phyloP scores from a whole-genome alignment of 352 stramenopile species.

The Phytophthora niederhauseri region DNA sequence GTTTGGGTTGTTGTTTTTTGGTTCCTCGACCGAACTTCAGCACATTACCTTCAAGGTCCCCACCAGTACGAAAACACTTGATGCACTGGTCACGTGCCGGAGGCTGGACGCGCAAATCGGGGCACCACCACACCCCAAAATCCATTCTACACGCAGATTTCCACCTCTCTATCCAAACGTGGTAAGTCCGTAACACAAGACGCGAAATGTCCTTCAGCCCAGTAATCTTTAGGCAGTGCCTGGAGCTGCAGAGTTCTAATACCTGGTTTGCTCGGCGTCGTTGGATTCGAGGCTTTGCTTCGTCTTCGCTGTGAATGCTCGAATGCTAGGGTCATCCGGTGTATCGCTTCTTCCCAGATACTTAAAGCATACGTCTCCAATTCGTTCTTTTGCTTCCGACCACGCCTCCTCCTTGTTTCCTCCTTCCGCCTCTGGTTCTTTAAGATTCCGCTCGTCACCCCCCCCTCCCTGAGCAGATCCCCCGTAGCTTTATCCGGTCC shows the following conservation, averaged over 20 bases:
- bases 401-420: slow-evolving; percentile 10
- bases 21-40: too few relatives aligned
- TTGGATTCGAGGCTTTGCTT: slow-evolving; percentile 17
- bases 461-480: background rate
- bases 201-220: too few relatives aligned
- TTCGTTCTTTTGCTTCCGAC: slow-evolving; percentile 13
- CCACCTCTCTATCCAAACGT: too few relatives aligned
- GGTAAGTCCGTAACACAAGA: too few relatives aligned
- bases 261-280: slow-evolving; percentile 36
- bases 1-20: too few relatives aligned
- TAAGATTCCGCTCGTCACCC: background rate
- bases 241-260: background rate
- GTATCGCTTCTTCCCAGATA: slow-evolving; percentile 45
- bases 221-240: too few relatives aligned
- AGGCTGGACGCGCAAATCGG: too few relatives aligned
- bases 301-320: slow-evolving; percentile 28
- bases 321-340: slow-evolving; percentile 36
- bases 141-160: too few relatives aligned
- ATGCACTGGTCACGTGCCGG: too few relatives aligned
- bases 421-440: background rate
- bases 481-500: background rate
- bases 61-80: too few relatives aligned
- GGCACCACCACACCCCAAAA: too few relatives aligned
- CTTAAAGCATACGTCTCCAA: slow-evolving; percentile 49
- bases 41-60: too few relatives aligned